phyloP scores from a whole-genome alignment of 2,329 filamentous ascomycete genomes.

The Trichoderma sp. region DNA sequence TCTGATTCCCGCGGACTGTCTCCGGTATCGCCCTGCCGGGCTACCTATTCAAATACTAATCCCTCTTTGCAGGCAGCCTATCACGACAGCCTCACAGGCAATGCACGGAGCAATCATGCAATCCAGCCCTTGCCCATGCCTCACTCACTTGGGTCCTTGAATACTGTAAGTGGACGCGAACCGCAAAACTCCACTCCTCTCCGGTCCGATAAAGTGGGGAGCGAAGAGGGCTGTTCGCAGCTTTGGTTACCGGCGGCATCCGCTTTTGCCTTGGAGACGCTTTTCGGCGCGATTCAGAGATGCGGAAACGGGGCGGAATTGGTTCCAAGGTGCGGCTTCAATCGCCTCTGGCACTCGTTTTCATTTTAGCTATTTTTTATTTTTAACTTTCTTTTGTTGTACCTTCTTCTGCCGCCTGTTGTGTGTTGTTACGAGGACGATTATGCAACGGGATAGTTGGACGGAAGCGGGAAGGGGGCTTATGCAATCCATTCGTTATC shows the following conservation, averaged over 20 bases:
- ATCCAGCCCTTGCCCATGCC: neutral
- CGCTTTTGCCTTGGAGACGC: neutral
- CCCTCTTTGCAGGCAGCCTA: neutral
- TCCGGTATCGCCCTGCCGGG: neutral
- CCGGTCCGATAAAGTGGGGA: conserved; percentile 19
- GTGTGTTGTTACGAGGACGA: neutral
- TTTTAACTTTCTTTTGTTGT: neutral
- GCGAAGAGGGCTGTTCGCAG: neutral
- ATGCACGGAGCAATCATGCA: neutral
- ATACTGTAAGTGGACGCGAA: neutral
- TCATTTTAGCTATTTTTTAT: neutral
- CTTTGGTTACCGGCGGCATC: conserved; percentile 20
- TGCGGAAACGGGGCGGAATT: conserved; percentile 21
- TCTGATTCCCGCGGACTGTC: neutral
- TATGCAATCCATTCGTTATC: neutral
- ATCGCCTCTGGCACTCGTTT: neutral
- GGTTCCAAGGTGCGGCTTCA: conserved; percentile 20
- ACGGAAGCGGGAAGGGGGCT: neutral
- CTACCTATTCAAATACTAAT: neutral
- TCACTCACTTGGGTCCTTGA: neutral
- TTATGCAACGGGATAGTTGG: neutral
- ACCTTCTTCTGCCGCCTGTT: neutral
- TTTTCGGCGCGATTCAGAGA: neutral
- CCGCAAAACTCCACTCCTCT: conserved; percentile 4
- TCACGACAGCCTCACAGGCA: neutral